Conservation (phyloP, 139 green algal species). For the Diplosphaera chodatii region DNA sequence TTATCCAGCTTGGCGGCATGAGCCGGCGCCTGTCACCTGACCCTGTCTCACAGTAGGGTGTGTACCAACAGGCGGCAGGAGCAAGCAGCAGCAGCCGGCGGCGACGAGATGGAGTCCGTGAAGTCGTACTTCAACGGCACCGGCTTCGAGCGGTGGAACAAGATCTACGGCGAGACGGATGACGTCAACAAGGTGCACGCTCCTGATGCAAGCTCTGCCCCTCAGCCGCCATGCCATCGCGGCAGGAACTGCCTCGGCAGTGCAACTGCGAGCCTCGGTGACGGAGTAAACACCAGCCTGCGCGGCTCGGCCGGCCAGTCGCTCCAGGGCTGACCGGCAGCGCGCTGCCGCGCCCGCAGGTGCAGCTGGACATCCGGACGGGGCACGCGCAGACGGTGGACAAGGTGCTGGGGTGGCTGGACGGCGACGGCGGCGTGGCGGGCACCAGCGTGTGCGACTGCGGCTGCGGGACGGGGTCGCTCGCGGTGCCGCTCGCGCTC, state of each 20-base stretch:
- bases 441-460: constrained; percentile 79
- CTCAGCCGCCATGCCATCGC: too few relatives aligned
- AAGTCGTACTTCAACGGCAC: constrained; percentile 94
- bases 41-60: too few relatives aligned
- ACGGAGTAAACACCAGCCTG: too few relatives aligned
- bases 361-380: constrained; percentile 91
- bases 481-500: constrained; percentile 77
- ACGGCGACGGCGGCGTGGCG: constrained; percentile 67
- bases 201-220: too few relatives aligned
- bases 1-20: too few relatives aligned
- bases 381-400: constrained; percentile 95
- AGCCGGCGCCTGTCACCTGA: too few relatives aligned
- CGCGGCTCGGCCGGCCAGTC: too few relatives aligned
- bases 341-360: constrained; percentile 14
- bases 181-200: constrained; percentile 92
- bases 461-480: constrained; percentile 88
- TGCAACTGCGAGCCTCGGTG: too few relatives aligned
- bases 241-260: too few relatives aligned
- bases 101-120: constrained; percentile 89
- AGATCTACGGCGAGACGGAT: constrained; percentile 98
- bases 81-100: constrained; percentile 74
- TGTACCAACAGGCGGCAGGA: constrained; percentile 47
- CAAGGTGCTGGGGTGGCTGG: constrained; percentile 91
- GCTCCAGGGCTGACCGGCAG: too few relatives aligned
- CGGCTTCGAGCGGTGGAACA: constrained; percentile 93